Conservation (phyloP, 331 rosid genomes). For the Acacia pycnantha region DNA sequence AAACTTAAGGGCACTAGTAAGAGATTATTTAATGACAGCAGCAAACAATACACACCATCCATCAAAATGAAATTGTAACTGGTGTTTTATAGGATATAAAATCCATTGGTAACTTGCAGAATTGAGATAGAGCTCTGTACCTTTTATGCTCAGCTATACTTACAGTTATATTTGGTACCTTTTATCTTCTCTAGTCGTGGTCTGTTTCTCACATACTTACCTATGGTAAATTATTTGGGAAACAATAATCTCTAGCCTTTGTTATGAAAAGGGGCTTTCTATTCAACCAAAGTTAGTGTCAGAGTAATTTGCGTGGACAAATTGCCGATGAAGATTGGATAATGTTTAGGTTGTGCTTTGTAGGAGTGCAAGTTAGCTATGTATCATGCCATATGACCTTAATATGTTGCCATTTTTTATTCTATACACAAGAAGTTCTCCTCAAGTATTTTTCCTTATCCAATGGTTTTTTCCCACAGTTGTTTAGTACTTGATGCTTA, state of each 20-base stretch:
- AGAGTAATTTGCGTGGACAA: not conserved
- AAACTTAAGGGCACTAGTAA: constrained; percentile 13
- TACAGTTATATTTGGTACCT: not conserved
- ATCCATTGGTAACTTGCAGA: not conserved
- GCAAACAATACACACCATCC: not conserved
- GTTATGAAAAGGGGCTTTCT: not conserved
- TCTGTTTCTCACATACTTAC: not conserved
- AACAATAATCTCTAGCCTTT: not conserved
- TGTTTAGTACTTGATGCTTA: not conserved
- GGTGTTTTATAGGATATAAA: constrained; percentile 15
- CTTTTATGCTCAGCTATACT: not conserved
- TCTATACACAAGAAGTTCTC: not conserved
- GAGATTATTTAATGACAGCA: not conserved
- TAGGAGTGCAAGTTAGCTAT: not conserved
- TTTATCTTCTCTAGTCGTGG: not conserved
- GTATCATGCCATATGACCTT: not conserved
- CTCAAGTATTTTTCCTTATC: not conserved
- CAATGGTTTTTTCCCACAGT: not conserved
- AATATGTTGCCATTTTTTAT: not conserved
- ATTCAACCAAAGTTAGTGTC: not conserved
- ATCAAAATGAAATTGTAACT: constrained; percentile 6
- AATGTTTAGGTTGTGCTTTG: not conserved
- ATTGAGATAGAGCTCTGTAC: not conserved
- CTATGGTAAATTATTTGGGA: not conserved
- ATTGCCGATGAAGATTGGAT: not conserved